Percentiles rank a stretch among this genome's conserved stretches.
These are phyloP conservation scores for Pisolithus marmoratus DNA, from an alignment of 768 basidiomycete species.

Conservation along the genomic window DNA sequence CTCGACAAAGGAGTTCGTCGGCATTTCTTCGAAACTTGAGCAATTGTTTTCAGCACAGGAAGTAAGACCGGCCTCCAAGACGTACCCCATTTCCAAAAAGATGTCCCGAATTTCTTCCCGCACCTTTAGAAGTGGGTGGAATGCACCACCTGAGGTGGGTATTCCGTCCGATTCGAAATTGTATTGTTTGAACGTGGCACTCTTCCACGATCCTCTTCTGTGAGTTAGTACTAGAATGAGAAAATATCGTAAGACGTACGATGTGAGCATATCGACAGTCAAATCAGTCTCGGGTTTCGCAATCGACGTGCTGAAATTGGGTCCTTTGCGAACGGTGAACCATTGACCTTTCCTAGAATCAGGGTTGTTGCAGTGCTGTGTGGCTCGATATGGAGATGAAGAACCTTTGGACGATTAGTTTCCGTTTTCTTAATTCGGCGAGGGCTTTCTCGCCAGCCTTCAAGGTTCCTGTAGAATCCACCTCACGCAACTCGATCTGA, in stretches of 20 bases:
- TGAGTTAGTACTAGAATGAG: constrained; percentile 2
- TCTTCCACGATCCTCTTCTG: constrained; percentile 88
- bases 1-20: constrained; percentile 92
- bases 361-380: constrained; percentile 2
- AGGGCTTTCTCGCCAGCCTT: constrained; percentile 74
- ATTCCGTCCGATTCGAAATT: constrained; percentile 97
- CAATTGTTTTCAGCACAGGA: constrained; percentile 3
- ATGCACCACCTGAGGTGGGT: constrained; percentile 82
- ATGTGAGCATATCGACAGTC: constrained; percentile 89
- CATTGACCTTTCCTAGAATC: constrained; percentile 83
- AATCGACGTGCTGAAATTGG: constrained; percentile 83
- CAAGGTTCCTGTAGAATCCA: constrained; percentile 68
- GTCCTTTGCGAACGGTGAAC: constrained; percentile 85
- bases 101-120: constrained; percentile 96
- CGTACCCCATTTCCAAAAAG: constrained; percentile 98
- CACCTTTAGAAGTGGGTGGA: constrained; percentile 96
- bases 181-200: constrained; percentile 92
- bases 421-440: constrained; percentile 87
- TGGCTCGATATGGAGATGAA: neutral
- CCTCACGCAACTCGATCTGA: constrained; percentile 64
- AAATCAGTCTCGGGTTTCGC: constrained; percentile 95
- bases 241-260: constrained; percentile 44
- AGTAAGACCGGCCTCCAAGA: neutral
- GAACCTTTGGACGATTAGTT: constrained; percentile 80
- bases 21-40: constrained; percentile 94